Evolutionary conservation across 371 early-diverging fungal genomes (phyloP), one percentile per base, ranked within the genome.

Genomic region (Encephalitozoon romaleae): DNA sequence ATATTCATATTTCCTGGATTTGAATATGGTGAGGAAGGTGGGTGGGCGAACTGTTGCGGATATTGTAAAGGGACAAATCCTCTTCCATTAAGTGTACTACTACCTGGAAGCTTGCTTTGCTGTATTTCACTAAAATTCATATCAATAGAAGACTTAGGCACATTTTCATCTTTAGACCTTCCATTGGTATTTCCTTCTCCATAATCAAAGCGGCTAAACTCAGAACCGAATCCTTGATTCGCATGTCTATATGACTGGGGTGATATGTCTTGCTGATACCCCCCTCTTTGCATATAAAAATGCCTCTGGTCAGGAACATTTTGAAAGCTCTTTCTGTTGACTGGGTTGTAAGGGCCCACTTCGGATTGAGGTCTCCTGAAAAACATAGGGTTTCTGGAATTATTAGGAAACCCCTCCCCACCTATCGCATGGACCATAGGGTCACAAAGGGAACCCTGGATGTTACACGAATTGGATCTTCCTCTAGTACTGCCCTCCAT

Each of bases 391-490:
- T 47, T 47, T 47, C 49, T 8, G 15, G 49, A 8, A 21, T 8
- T 47, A 18, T 47, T 21, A 18, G 49, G 2, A 15, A 47, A 47
- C 0, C 49, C 15, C 15, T 47, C 49, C 8, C 21, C 18, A 21
- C 15, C 18, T 3, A 47, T 21, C 3, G 21, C 15, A 8, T 47
- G 49, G 21, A 1, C 21, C 43, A 42, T 15, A 18, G 25, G 11
- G 15, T 59, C 38, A 12, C 34, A 34, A 30, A 34, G n/a, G 2
- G 59, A 32, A 1, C 28, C 28, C n/a, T 59, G 59, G 15, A 59
- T 59, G 6, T 30, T 59, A 59, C 59, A 59, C 5, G 59, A 59
- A 12, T 59, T 59, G 15, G 59, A 59, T 34, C 59, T 59, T 34
- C 38, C 34, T 59, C 59, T 59, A 15, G 18, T 32, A 15, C 34